phyloP scores from a whole-genome alignment of 257 asterid species.

The Coffea eugenioides region DNA sequence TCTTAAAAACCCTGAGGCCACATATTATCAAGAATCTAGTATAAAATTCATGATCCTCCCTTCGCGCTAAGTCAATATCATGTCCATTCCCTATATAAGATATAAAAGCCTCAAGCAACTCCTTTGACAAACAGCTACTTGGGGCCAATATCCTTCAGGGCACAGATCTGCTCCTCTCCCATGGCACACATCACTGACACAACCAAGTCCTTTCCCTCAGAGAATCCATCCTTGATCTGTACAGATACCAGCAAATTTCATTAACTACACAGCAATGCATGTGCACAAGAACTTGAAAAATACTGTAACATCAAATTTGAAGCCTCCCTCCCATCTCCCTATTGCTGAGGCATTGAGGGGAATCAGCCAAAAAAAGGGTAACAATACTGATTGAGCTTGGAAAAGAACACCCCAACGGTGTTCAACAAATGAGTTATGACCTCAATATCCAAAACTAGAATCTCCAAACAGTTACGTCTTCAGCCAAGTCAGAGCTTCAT shows the following conservation, averaged over 20 bases:
- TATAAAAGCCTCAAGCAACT: constrained; percentile 13
- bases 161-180: constrained; percentile 97
- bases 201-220: constrained; percentile 84
- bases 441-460: not conserved
- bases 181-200: constrained; percentile 90
- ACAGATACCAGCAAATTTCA: not conserved
- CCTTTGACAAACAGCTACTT: constrained; percentile 30
- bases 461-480: not conserved
- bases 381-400: not conserved
- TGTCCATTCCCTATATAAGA: not conserved
- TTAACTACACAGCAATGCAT: not conserved
- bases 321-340: not conserved
- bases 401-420: not conserved
- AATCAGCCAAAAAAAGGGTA: too few species aligned
- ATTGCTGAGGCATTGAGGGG: not conserved
- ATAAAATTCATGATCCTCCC: constrained; percentile 25
- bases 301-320: not conserved
- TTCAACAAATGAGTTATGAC: not conserved
- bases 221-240: constrained; percentile 87
- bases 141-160: constrained; percentile 85
- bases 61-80: constrained; percentile 5
- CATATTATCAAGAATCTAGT: constrained; percentile 22
- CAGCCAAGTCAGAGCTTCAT: not conserved
- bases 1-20: constrained; percentile 13
- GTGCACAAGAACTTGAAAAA: not conserved